Conservation (phyloP, 108 stramenopile species). For the Epipyxis sp. region DNA sequence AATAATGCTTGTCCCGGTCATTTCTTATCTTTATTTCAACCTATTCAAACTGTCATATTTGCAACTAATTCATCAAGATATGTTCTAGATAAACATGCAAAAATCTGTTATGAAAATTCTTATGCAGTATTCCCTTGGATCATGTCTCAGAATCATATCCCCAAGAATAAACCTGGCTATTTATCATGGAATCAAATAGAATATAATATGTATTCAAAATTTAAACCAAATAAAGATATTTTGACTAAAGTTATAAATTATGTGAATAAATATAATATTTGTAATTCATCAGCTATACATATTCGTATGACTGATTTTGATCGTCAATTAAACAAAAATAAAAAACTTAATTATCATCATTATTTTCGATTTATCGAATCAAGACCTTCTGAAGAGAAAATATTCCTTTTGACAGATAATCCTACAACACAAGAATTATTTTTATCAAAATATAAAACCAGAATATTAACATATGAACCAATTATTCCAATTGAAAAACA, state of each 20-base stretch:
- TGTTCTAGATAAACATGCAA: slow-evolving; percentile 15
- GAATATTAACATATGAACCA: background rate
- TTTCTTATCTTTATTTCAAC: background rate
- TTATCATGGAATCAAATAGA: slow-evolving; percentile 6
- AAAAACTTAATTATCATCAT: background rate
- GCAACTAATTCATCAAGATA: background rate
- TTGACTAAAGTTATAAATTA: background rate
- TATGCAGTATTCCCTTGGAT: slow-evolving; percentile 13
- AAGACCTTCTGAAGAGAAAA: background rate
- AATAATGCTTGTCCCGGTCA: slow-evolving; percentile 20
- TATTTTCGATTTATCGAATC: slow-evolving; percentile 1
- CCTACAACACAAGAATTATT: background rate
- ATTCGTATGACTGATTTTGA: slow-evolving; percentile 8
- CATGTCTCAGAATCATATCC: background rate
- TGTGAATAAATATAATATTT: slow-evolving; percentile 1
- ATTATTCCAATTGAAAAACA: background rate
- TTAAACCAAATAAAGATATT: background rate
- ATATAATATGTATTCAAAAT: background rate
- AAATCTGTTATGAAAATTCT: slow-evolving; percentile 11
- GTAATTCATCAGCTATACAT: slow-evolving; percentile 11
- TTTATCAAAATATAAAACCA: background rate
- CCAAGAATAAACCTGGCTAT: background rate
- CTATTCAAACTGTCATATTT: background rate
- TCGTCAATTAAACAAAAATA: background rate
- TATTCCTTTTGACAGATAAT: slow-evolving; percentile 12